These are phyloP conservation scores for Candida endomychidarum DNA, from an alignment of 805 yeast species.

Conservation along the genomic window DNA sequence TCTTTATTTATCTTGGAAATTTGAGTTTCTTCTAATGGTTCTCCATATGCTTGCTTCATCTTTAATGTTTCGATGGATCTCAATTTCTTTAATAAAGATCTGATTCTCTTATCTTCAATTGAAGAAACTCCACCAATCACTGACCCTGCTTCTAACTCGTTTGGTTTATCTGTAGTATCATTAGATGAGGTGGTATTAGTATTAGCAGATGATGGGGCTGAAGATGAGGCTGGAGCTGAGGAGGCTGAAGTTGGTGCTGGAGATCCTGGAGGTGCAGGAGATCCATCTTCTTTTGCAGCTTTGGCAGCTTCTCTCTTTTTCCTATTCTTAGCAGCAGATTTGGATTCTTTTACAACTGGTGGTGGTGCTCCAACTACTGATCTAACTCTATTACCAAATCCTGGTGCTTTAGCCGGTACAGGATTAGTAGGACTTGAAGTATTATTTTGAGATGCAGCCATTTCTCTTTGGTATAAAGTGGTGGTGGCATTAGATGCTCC, in stretches of 20 bases:
- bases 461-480: conserved; percentile 60
- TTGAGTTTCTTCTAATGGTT: conserved; percentile 89
- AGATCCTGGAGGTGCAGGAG: conserved; percentile 14
- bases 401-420: conserved; percentile 18
- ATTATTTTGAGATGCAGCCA: conserved; percentile 25
- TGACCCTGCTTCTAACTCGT: conserved; percentile 28
- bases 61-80: conserved; percentile 94
- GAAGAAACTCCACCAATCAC: conserved; percentile 64
- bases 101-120: conserved; percentile 87
- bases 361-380: conserved; percentile 61
- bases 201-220: conserved; percentile 8
- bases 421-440: conserved; percentile 18
- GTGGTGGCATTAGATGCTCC: conserved; percentile 35
- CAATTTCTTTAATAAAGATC: conserved; percentile 86
- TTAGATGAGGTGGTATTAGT: background rate
- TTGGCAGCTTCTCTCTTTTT: conserved; percentile 59
- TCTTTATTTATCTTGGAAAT: conserved; percentile 86
- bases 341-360: conserved; percentile 48
- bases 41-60: conserved; percentile 80
- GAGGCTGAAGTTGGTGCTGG: conserved; percentile 14
- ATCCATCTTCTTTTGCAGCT: conserved; percentile 9
- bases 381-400: conserved; percentile 24
- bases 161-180: conserved; percentile 6
- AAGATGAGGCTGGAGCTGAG: conserved; percentile 12
- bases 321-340: conserved; percentile 69